Conservation (phyloP, 2,329 filamentous ascomycete species). For the Colletotrichum scovillei region DNA sequence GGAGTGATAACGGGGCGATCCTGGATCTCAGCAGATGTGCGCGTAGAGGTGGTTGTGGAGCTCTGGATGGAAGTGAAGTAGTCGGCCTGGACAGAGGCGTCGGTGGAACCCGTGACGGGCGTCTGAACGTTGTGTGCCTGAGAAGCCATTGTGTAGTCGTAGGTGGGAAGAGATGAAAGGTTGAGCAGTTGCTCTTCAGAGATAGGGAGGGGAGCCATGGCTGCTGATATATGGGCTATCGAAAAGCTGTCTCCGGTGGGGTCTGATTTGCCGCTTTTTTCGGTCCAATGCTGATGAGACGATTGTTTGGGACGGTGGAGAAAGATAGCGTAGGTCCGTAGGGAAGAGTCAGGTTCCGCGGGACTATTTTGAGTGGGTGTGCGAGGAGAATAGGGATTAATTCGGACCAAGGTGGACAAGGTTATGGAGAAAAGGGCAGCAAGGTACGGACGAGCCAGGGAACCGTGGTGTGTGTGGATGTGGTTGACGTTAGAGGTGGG, state of each 20-base stretch:
- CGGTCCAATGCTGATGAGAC: constrained; percentile 29
- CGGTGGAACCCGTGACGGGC: constrained; percentile 28
- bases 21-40: constrained; percentile 18
- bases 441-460: constrained; percentile 1
- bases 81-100: constrained; percentile 19
- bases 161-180: constrained; percentile 38
- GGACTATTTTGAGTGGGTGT: constrained; percentile 3
- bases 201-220: constrained; percentile 27
- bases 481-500: background rate
- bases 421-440: constrained; percentile 5
- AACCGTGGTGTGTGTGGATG: background rate
- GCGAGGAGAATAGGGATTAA: background rate
- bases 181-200: constrained; percentile 37
- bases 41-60: constrained; percentile 30
- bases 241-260: constrained; percentile 12
- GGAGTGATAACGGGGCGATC: constrained; percentile 5
- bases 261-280: constrained; percentile 15
- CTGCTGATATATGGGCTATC: constrained; percentile 12
- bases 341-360: constrained; percentile 12
- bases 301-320: constrained; percentile 25
- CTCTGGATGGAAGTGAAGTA: constrained; percentile 26
- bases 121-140: constrained; percentile 8
- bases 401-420: background rate
- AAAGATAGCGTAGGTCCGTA: constrained; percentile 5
- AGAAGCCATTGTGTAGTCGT: constrained; percentile 30